These are phyloP conservation scores for Scenedesmus sp. DNA, from an alignment of 163 green algal species.

Conservation along the genomic window DNA sequence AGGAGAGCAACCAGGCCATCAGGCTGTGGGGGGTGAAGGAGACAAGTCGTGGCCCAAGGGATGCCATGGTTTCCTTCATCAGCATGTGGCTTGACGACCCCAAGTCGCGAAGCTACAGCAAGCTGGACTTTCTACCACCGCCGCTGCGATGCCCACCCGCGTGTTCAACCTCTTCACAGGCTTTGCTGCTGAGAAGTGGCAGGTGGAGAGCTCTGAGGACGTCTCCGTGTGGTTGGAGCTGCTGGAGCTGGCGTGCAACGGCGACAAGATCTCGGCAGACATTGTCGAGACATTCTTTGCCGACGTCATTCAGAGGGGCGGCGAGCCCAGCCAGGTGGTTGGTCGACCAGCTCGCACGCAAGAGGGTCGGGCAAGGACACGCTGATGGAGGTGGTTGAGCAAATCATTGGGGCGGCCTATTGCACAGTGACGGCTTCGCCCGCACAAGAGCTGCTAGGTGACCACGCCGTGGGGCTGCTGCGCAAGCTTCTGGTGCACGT, in stretches of 20 bases:
- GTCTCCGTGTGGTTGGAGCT: background rate
- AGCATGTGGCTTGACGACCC: background rate
- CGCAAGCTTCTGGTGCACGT: conserved; percentile 20
- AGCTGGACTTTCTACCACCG: background rate
- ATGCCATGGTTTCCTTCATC: background rate
- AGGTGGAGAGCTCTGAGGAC: background rate
- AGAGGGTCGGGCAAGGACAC: background rate
- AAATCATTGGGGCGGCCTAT: background rate
- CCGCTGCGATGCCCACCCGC: background rate
- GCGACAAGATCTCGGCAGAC: background rate
- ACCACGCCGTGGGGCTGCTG: background rate
- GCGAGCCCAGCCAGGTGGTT: background rate
- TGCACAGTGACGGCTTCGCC: background rate
- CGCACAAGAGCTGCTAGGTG: background rate
- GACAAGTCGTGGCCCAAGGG: background rate
- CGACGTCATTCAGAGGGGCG: background rate
- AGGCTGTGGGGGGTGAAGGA: background rate
- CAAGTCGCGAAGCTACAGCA: background rate
- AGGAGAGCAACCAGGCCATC: background rate
- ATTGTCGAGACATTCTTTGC: background rate
- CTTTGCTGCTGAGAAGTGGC: conserved; percentile 12
- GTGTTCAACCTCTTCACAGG: conserved; percentile 6
- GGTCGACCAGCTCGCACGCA: background rate
- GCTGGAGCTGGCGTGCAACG: background rate
- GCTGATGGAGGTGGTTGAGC: background rate